phyloP scores from a whole-genome alignment of 2,329 filamentous ascomycete species.

The Aspergillus piperis region DNA sequence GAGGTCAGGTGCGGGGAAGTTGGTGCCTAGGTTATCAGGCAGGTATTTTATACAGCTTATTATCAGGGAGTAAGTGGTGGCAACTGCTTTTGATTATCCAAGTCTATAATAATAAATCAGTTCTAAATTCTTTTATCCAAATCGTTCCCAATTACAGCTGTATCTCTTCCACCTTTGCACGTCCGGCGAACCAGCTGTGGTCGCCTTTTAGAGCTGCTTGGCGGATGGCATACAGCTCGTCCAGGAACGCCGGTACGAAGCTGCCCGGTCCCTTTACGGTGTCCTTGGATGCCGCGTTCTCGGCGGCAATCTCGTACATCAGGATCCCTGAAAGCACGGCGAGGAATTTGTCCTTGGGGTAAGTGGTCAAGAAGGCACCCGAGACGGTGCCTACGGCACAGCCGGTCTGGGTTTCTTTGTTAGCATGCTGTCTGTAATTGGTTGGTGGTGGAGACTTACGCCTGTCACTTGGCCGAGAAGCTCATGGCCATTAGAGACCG shows the following conservation, averaged over 20 bases:
- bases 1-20: constrained; percentile 3
- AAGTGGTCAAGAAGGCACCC: constrained; percentile 70
- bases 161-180: constrained; percentile 40
- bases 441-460: constrained; percentile 27
- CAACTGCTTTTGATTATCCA: not conserved
- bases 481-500: constrained; percentile 74
- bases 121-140: not conserved
- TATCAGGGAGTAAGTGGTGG: too few species aligned
- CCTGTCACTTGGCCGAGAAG: constrained; percentile 50
- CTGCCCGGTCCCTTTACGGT: constrained; percentile 78
- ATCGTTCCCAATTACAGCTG: constrained; percentile 19
- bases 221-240: constrained; percentile 60
- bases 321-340: constrained; percentile 73
- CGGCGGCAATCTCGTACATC: constrained; percentile 76
- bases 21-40: not conserved
- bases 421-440: not conserved
- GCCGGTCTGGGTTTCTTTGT: constrained; percentile 56
- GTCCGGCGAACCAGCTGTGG: constrained; percentile 37
- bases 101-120: not conserved
- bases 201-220: constrained; percentile 35
- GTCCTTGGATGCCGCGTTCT: constrained; percentile 59
- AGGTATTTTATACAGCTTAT: not conserved
- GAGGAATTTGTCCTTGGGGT: constrained; percentile 64
- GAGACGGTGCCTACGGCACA: constrained; percentile 83
- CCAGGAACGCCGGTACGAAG: constrained; percentile 83